Conservation (phyloP, 2,329 filamentous ascomycete species). For the Onygena corvina region DNA sequence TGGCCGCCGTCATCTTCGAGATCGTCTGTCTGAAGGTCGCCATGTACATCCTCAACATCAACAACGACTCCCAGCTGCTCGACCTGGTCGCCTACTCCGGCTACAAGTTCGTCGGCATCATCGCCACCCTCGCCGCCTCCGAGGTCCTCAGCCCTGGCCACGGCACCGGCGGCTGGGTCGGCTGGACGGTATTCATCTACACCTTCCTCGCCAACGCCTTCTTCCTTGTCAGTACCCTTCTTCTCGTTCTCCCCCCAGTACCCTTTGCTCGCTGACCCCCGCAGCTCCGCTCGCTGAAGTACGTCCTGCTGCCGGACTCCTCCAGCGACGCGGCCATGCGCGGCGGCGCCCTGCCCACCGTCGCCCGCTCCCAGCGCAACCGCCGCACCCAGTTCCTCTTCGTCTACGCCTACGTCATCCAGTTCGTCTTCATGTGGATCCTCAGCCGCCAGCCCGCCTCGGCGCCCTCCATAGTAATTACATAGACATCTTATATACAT, state of each 20-base stretch:
- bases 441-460: constrained; percentile 43
- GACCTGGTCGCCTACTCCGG: constrained; percentile 93
- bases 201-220: constrained; percentile 90
- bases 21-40: constrained; percentile 84
- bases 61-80: constrained; percentile 81
- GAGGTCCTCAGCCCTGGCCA: constrained; percentile 66
- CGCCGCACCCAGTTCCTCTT: constrained; percentile 86
- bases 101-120: constrained; percentile 97
- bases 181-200: constrained; percentile 82
- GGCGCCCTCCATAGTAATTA: constrained; percentile 18
- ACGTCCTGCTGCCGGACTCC: constrained; percentile 83
- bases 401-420: constrained; percentile 85
- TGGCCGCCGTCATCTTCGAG: constrained; percentile 74
- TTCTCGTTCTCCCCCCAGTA: not conserved
- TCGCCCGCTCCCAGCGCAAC: constrained; percentile 74
- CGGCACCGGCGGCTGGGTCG: constrained; percentile 75
- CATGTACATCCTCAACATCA: constrained; percentile 87
- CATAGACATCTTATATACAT: not conserved
- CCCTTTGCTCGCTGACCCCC: not conserved
- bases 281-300: constrained; percentile 86
- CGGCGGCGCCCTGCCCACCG: constrained; percentile 49
- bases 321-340: constrained; percentile 52
- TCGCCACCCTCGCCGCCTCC: constrained; percentile 68
- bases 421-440: constrained; percentile 90
- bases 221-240: constrained; percentile 63